These are phyloP conservation scores for Pseudogymnoascus sp. DNA, from an alignment of 2,329 filamentous ascomycete species.

Conservation along the genomic window DNA sequence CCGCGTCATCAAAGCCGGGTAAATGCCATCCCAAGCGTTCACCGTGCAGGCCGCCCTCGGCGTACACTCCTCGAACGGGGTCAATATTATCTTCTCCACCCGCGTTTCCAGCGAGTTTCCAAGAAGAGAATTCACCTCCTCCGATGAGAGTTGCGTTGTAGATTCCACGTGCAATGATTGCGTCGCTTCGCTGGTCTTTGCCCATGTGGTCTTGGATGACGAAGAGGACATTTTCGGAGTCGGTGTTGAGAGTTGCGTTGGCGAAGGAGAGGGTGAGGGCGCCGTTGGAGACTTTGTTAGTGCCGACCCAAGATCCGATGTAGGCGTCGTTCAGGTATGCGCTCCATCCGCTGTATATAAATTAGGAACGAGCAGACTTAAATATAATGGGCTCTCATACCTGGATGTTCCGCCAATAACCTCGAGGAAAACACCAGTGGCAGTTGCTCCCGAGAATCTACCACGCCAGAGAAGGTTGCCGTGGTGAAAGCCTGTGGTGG, in stretches of 20 bases:
- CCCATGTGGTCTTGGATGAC: conserved; percentile 53
- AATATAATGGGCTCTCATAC: background rate
- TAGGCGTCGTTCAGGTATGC: conserved; percentile 44
- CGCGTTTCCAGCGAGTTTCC: conserved; percentile 51
- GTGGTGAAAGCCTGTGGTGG: conserved; percentile 30
- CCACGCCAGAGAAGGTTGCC: conserved; percentile 39
- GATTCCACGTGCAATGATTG: conserved; percentile 44
- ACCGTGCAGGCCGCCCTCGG: conserved; percentile 50
- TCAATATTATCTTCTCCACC: conserved; percentile 45
- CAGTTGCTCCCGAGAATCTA: conserved; percentile 27
- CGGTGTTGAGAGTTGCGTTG: conserved; percentile 37
- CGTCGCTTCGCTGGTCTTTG: conserved; percentile 44
- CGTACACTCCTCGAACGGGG: conserved; percentile 45
- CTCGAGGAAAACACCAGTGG: conserved; percentile 24
- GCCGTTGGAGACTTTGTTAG: conserved; percentile 32
- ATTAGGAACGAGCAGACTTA: background rate
- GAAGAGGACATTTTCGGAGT: conserved; percentile 41
- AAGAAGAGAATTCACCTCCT: conserved; percentile 38
- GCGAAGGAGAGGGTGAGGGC: conserved; percentile 41
- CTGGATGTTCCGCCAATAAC: conserved; percentile 19
- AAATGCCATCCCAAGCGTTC: conserved; percentile 53
- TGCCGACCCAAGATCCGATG: conserved; percentile 47
- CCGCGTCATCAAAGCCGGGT: conserved; percentile 43
- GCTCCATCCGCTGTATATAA: conserved; percentile 17
- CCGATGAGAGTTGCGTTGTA: conserved; percentile 43